These are phyloP conservation scores for Saturnispora kantuleensis DNA, from an alignment of 805 yeast species.

Conservation along the genomic window DNA sequence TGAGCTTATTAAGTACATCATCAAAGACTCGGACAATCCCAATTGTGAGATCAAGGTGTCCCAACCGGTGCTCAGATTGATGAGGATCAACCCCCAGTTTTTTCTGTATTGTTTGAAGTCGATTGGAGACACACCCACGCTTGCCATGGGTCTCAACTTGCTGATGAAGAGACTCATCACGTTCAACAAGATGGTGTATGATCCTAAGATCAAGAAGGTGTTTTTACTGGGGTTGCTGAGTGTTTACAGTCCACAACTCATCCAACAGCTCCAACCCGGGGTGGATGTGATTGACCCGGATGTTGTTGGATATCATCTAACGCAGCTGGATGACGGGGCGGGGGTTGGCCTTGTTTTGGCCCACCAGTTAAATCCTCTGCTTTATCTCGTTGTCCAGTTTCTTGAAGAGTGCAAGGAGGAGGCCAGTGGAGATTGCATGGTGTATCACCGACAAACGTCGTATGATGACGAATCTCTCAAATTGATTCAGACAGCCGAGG, in stretches of 20 bases:
- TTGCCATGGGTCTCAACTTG: constrained; percentile 12
- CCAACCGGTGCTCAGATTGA: constrained; percentile 31
- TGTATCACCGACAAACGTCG: constrained; percentile 36
- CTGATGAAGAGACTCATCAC: constrained; percentile 20
- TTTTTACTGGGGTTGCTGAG: constrained; percentile 23
- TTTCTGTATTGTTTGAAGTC: constrained; percentile 20
- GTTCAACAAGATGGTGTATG: constrained; percentile 45
- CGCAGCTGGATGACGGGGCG: constrained; percentile 15
- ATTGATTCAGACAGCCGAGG: constrained; percentile 17
- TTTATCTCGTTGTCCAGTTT: constrained; percentile 28
- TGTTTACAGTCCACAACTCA: constrained; percentile 18
- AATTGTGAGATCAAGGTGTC: constrained; percentile 32
- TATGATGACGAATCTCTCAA: constrained; percentile 28
- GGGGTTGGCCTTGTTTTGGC: constrained; percentile 20
- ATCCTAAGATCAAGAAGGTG: constrained; percentile 63
- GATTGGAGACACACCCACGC: constrained; percentile 1
- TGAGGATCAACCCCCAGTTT: constrained; percentile 26
- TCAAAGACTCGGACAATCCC: constrained; percentile 35
- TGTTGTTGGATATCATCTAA: constrained; percentile 20
- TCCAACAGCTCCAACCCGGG: background rate
- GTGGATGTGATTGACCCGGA: constrained; percentile 3
- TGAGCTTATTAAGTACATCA: constrained; percentile 31
- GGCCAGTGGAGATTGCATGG: constrained; percentile 44
- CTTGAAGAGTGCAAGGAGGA: constrained; percentile 70
- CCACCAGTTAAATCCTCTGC: constrained; percentile 20